Evolutionary conservation across 225 moss, liverwort and hornwort species (phyloP).

Genomic region (Polytrichum commune): DNA sequence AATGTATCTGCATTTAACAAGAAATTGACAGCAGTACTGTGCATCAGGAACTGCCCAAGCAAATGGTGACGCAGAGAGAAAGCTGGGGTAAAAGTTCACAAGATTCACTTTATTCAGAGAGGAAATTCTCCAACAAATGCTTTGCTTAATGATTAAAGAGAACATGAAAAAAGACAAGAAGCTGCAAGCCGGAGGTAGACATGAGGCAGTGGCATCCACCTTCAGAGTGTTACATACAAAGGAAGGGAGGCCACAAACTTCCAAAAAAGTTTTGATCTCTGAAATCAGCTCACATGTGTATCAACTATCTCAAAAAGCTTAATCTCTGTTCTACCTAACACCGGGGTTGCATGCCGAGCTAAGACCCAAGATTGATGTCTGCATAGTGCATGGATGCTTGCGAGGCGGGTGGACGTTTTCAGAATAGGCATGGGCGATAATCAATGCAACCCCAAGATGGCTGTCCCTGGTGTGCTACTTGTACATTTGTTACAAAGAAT

Average conservation of each 20-base stretch:
- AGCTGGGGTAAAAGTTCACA: constrained; percentile 8
- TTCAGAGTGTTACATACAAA: constrained; percentile 42
- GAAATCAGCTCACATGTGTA: constrained; percentile 37
- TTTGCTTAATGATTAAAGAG: constrained; percentile 29
- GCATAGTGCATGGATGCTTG: constrained; percentile 4
- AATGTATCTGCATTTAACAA: no score
- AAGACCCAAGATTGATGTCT: constrained; percentile 3
- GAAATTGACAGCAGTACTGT: no score
- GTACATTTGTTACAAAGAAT: constrained; percentile 22
- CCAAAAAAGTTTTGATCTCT: constrained; percentile 39
- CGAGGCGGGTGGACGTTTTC: constrained; percentile 1
- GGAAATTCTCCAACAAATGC: constrained; percentile 35
- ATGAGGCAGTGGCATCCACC: constrained; percentile 26
- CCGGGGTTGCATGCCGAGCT: constrained; percentile 15
- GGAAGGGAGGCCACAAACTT: constrained; percentile 32
- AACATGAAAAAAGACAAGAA: constrained; percentile 25
- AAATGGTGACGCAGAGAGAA: no score
- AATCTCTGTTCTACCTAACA: constrained; percentile 16
- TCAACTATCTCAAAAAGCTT: constrained; percentile 48
- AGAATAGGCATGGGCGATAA: constrained; percentile 3
- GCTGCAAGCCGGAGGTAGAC: constrained; percentile 28
- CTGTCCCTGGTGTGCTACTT: constrained; percentile 15
- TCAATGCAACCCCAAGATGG: constrained; percentile 14
- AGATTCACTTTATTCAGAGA: constrained; percentile 21
- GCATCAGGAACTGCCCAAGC: no score